Percentiles rank a stretch among this genome's conserved stretches.
Conservation (phyloP, 352 stramenopile genomes). For the Albugo candida region DNA sequence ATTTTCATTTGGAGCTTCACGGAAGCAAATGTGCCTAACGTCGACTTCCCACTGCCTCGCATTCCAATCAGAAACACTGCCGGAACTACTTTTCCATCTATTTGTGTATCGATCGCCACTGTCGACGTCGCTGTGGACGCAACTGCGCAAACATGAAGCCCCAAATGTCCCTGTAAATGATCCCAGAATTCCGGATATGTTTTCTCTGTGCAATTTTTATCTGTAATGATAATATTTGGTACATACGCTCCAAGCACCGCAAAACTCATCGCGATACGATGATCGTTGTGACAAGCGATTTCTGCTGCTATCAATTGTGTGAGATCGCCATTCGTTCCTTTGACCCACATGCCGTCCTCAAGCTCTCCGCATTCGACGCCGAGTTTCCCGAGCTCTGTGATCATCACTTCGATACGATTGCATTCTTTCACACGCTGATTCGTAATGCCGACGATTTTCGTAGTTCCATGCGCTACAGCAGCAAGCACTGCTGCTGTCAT, state of each 20-base stretch:
- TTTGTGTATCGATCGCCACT: conserved; percentile 10
- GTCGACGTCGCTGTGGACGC: conserved; percentile 7
- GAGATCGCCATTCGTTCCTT: conserved; percentile 28
- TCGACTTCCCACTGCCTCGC: conserved; percentile 73
- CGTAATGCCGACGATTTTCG: conserved; percentile 94
- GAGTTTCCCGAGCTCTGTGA: conserved; percentile 90
- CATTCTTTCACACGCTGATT: conserved; percentile 97
- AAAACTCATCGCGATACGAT: conserved; percentile 98
- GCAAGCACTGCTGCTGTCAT: conserved; percentile 94
- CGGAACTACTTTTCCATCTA: conserved; percentile 7
- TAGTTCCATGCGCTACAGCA: conserved; percentile 88
- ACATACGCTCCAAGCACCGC: conserved; percentile 84
- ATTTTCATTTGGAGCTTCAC: conserved; percentile 25
- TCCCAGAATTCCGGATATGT: conserved; percentile 96
- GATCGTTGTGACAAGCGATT: conserved; percentile 90
- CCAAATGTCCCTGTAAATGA: conserved; percentile 41
- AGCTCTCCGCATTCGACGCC: conserved; percentile 70
- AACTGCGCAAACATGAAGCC: conserved; percentile 28
- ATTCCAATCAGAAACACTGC: conserved; percentile 74
- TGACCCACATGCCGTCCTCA: conserved; percentile 62
- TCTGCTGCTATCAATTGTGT: conserved; percentile 28
- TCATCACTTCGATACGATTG: conserved; percentile 95
- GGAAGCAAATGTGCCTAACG: conserved; percentile 34
- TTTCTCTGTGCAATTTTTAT: conserved; percentile 95
- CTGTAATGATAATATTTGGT: conserved; percentile 86